Evolutionary conservation across 495 filamentous ascomycete genomes (phyloP).

Genomic region (Penicillium waksmanii): DNA sequence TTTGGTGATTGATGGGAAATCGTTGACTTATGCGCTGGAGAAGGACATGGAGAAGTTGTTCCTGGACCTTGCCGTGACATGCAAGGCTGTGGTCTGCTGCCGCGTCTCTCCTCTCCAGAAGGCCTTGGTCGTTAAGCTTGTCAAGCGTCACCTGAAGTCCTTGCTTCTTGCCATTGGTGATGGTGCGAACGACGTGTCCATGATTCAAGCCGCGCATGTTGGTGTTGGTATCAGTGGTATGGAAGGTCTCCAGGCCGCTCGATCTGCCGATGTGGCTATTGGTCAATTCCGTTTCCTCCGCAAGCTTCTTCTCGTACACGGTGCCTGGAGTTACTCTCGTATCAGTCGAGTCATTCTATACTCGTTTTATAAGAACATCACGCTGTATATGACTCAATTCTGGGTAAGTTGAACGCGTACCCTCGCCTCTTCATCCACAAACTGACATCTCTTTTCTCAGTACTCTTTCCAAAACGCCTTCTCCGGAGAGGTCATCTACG

Average conservation of each 20-base stretch:
- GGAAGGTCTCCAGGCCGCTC: constrained; percentile 97
- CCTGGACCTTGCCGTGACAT: constrained; percentile 89
- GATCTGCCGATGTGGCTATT: constrained; percentile 95
- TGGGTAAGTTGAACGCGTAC: constrained; percentile 64
- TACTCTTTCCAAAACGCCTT: constrained; percentile 99
- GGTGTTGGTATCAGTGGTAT: constrained; percentile 97
- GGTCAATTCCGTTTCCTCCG: constrained; percentile 95
- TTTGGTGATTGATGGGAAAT: constrained; percentile 96
- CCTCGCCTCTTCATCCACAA: not conserved
- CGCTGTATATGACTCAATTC: constrained; percentile 98
- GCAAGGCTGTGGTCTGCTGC: constrained; percentile 98
- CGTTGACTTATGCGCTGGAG: constrained; percentile 91
- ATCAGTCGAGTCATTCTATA: constrained; percentile 96
- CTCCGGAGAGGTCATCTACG: constrained; percentile 97
- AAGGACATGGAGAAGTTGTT: constrained; percentile 93
- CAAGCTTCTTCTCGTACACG: constrained; percentile 94
- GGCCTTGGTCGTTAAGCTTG: constrained; percentile 96
- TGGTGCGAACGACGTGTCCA: constrained; percentile 97
- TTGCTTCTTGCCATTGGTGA: constrained; percentile 96
- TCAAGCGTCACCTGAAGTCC: constrained; percentile 92
- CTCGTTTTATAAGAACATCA: constrained; percentile 99
- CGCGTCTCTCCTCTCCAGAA: constrained; percentile 99
- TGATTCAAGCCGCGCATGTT: constrained; percentile 99
- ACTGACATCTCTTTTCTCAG: constrained; percentile 51
- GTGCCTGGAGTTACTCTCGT: constrained; percentile 96